Conservation (phyloP, 108 stramenopile genomes). For the Fistulifera pelliculosa region DNA sequence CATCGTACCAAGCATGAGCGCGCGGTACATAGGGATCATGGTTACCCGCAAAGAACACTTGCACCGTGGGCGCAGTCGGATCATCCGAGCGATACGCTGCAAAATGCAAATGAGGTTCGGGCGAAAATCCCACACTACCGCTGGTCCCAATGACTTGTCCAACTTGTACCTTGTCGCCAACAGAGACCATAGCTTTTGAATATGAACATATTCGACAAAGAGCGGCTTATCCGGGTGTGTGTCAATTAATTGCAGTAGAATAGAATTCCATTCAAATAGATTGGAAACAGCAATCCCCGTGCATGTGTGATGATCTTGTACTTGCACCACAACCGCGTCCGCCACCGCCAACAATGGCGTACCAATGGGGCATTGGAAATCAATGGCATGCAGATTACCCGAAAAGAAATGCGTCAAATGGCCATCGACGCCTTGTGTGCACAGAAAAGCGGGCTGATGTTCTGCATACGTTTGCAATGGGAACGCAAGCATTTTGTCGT, state of each 20-base stretch:
- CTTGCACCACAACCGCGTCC: slow-evolving; percentile 54
- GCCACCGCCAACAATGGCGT: slow-evolving; percentile 68
- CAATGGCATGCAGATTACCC: slow-evolving; percentile 77
- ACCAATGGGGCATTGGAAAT: slow-evolving; percentile 77
- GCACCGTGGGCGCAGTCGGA: slow-evolving; percentile 49
- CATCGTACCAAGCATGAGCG: not conserved
- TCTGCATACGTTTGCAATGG: slow-evolving; percentile 33
- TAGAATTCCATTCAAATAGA: slow-evolving; percentile 78
- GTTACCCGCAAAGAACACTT: slow-evolving; percentile 32
- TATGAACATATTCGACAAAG: slow-evolving; percentile 81
- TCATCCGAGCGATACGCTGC: slow-evolving; percentile 53
- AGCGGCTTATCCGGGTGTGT: slow-evolving; percentile 21
- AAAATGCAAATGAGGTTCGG: slow-evolving; percentile 80
- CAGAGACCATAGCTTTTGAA: slow-evolving; percentile 47
- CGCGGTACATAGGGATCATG: not conserved
- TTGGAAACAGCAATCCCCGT: slow-evolving; percentile 79
- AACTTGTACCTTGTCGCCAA: slow-evolving; percentile 48
- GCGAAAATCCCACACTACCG: slow-evolving; percentile 74
- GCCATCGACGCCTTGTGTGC: slow-evolving; percentile 77
- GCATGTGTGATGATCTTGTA: slow-evolving; percentile 38
- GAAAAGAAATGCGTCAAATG: slow-evolving; percentile 81
- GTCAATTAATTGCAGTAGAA: slow-evolving; percentile 43
- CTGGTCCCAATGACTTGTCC: slow-evolving; percentile 66
- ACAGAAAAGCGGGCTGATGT: slow-evolving; percentile 34
- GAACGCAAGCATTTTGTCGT: slow-evolving; percentile 42